Evolutionary conservation across 805 yeast genomes (phyloP).

Genomic region (Kluyveromyces nonfermentans): DNA sequence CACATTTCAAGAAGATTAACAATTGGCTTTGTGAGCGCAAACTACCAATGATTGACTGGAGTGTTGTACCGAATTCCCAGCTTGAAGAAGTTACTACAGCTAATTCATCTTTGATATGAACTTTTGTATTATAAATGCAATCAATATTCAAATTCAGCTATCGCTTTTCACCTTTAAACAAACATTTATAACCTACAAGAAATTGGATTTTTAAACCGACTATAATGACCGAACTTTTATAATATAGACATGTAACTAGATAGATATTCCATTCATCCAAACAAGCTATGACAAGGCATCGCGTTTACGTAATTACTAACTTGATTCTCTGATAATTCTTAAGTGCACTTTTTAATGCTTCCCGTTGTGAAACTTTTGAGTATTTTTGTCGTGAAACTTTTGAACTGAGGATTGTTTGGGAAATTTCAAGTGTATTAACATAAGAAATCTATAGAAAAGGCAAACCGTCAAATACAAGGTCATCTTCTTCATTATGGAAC

Average conservation of each 20-base stretch:
- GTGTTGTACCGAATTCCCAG: constrained; percentile 26
- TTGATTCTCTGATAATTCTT: no score
- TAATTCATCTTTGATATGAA: constrained; percentile 4
- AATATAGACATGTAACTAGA: not conserved
- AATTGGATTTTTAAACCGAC: not conserved
- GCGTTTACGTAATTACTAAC: no score
- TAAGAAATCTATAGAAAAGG: no score
- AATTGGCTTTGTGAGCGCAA: constrained; percentile 51
- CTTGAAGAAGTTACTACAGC: constrained; percentile 16
- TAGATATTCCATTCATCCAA: not conserved
- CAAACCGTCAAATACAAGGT: not conserved
- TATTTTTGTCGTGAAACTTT: no score
- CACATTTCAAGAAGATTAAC: constrained; percentile 68
- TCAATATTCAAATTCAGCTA: no score
- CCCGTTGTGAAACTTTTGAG: no score
- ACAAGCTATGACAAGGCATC: not conserved
- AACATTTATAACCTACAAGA: no score
- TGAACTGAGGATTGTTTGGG: no score
- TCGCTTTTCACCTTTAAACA: no score
- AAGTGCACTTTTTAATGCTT: no score
- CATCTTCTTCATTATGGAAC: not conserved
- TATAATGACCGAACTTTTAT: not conserved
- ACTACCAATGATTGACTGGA: constrained; percentile 58
- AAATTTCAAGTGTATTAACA: no score
- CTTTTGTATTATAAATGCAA: no score